These are phyloP conservation scores for Crucibulum parvulum DNA, from an alignment of 1,284 basidiomycete genomes.

Conservation along the genomic window DNA sequence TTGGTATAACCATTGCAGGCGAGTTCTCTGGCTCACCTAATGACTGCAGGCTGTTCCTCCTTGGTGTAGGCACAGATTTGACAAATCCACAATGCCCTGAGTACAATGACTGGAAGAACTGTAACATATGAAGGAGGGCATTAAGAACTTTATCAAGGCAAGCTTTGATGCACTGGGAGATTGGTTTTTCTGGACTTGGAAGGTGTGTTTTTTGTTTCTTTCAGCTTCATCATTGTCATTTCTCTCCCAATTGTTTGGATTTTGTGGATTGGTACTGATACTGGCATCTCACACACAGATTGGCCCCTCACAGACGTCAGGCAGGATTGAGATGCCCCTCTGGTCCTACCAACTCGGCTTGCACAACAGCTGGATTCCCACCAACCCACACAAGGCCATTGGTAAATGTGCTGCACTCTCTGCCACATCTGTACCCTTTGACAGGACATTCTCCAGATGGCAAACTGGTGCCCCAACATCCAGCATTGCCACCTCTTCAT, in stretches of 20 bases:
- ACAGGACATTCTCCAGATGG: slow-evolving; percentile 67
- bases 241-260: neutral
- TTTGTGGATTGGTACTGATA: no score
- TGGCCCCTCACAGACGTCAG: no score
- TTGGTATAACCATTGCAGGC: slow-evolving; percentile 12
- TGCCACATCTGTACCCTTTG: slow-evolving; percentile 49
- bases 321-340: no score
- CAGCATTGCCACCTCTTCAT: slow-evolving; percentile 57
- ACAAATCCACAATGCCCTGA: slow-evolving; percentile 31
- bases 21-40: no score
- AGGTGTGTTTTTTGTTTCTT: slow-evolving; percentile 36
- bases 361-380: slow-evolving; percentile 81
- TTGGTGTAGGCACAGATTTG: no score
- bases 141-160: no score
- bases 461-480: slow-evolving; percentile 81
- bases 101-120: slow-evolving; percentile 24
- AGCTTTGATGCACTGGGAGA: no score
- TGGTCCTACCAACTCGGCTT: slow-evolving; percentile 79
- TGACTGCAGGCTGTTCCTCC: no score
- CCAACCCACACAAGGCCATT: slow-evolving; percentile 71
- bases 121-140: no score
- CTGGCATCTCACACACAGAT: no score
- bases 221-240: slow-evolving; percentile 9
- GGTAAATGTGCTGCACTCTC: slow-evolving; percentile 72
- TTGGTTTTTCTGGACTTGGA: slow-evolving; percentile 79